phyloP scores from a whole-genome alignment of 345 rosid genomes.

The Jatropha curcas region DNA sequence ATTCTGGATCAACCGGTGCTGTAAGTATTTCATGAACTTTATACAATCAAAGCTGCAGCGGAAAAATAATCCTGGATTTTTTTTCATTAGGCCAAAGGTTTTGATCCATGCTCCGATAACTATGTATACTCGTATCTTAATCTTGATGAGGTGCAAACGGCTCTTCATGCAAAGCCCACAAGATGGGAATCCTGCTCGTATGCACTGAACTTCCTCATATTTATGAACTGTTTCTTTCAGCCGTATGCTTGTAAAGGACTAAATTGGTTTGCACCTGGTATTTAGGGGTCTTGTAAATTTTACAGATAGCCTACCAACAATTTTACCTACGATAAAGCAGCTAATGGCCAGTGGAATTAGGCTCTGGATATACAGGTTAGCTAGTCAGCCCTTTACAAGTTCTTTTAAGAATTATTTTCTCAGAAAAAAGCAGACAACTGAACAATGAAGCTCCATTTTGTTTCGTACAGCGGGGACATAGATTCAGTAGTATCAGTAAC shows the following conservation, averaged over 20 bases:
- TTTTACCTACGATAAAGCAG: constrained; percentile 38
- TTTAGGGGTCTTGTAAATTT: constrained; percentile 13
- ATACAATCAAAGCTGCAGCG: not conserved
- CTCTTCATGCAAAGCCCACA: constrained; percentile 44
- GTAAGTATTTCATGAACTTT: too few relatives aligned
- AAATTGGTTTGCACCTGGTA: not conserved
- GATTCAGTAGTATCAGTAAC: constrained; percentile 48
- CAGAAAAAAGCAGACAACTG: too few relatives aligned
- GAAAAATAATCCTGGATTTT: not conserved
- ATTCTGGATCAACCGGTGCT: constrained; percentile 7
- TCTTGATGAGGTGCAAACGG: constrained; percentile 41
- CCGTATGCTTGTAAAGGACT: too few relatives aligned
- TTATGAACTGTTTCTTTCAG: not conserved
- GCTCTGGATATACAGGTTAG: constrained; percentile 55
- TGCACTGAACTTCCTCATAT: not conserved
- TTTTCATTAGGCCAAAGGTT: constrained; percentile 28
- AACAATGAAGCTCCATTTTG: too few relatives aligned
- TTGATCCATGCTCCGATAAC: constrained; percentile 43
- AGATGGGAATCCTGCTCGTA: constrained; percentile 46
- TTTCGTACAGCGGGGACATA: constrained; percentile 51
- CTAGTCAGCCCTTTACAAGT: not conserved
- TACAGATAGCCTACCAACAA: constrained; percentile 35
- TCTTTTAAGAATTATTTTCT: not conserved
- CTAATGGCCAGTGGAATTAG: constrained; percentile 37
- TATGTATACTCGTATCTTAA: constrained; percentile 43